Base-by-base conservation (phyloP, 1,139 yeast genomes). In the Pichia sp. region DNA sequence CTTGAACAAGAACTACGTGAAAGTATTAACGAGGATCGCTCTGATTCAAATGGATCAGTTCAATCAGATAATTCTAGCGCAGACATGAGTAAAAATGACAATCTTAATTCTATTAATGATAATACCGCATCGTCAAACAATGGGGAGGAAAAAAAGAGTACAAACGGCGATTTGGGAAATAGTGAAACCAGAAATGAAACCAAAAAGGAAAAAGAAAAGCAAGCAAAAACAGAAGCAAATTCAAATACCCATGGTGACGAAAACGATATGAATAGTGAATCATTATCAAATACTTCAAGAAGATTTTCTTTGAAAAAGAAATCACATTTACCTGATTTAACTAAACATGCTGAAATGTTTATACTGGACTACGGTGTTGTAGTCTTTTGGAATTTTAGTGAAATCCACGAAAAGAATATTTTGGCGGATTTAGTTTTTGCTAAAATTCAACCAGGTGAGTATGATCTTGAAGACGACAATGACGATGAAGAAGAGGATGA, bases 351-450 rank as follows among this genome's bases (percentile, higher is more conserved):
- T 0, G 97, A 92, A 61, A 76, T 92, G 74, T 92, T 92, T 61
- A 78, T 92, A 7, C 82, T 92, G 63, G 82, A 81, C 48, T 92
- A 92, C 62, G 98, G 98, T 16, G 95, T 92, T 23, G 88, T 92
- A 20, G 97, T 92, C 16, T 90, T 92, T 61, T 92, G 98, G 98
- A 92, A 92, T 63, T 89, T 92, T 58, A 82, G 94, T 2, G 97
- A 89, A 62, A 73, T 79, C 12, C 97, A 92, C 61, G 98, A 92
- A 61, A 89, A 90, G 69, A 92, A 90, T 59, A 80, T 92, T 16
- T 73, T 92, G 50, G 97, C 97, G 0, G 98, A 92, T 63, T 72
- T 92, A 56, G 85, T 92, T 18, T 88, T 90, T 70, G 90, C 92
- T 3, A 70, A 76, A 42, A 73, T 69, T 35, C 65, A 63, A 24